Percentiles rank a stretch among this genome's conserved stretches.
phyloP scores from a whole-genome alignment of 2,329 filamentous ascomycete species.

The Alternaria conjuncta region DNA sequence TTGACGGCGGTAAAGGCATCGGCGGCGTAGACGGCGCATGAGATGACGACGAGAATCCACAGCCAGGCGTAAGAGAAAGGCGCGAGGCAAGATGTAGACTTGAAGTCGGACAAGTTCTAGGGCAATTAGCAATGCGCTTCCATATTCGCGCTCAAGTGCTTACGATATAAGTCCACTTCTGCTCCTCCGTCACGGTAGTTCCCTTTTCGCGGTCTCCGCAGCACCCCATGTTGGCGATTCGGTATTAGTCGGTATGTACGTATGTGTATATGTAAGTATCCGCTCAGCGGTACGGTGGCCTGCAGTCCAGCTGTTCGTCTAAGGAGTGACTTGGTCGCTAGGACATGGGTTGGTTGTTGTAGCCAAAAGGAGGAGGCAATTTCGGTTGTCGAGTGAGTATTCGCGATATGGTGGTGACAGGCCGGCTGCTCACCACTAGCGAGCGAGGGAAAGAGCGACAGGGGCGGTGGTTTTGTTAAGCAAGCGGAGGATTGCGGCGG shows the following conservation, averaged over 20 bases:
- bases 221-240: conserved; percentile 41
- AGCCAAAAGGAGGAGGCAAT: conserved; percentile 1
- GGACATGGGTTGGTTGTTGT: conserved; percentile 28
- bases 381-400: conserved; percentile 17
- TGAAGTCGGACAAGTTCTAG: conserved; percentile 74
- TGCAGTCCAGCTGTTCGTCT: conserved; percentile 46
- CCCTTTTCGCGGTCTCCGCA: conserved; percentile 49
- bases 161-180: conserved; percentile 90
- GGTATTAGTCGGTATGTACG: conserved; percentile 36
- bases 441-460: conserved; percentile 38
- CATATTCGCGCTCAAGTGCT: conserved; percentile 42
- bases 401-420: conserved; percentile 42
- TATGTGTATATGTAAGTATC: conserved; percentile 28
- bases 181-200: conserved; percentile 51
- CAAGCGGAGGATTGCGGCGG: conserved; percentile 21
- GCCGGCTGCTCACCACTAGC: conserved; percentile 47
- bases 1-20: conserved; percentile 95
- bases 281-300: conserved; percentile 42
- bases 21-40: conserved; percentile 82
- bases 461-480: conserved; percentile 29
- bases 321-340: conserved; percentile 42
- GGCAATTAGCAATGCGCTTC: conserved; percentile 25
- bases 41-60: conserved; percentile 79
- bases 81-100: conserved; percentile 77
- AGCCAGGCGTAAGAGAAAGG: conserved; percentile 84